phyloP scores from a whole-genome alignment of 2,329 filamentous ascomycete species.

The Torrubiella hemipterigena region DNA sequence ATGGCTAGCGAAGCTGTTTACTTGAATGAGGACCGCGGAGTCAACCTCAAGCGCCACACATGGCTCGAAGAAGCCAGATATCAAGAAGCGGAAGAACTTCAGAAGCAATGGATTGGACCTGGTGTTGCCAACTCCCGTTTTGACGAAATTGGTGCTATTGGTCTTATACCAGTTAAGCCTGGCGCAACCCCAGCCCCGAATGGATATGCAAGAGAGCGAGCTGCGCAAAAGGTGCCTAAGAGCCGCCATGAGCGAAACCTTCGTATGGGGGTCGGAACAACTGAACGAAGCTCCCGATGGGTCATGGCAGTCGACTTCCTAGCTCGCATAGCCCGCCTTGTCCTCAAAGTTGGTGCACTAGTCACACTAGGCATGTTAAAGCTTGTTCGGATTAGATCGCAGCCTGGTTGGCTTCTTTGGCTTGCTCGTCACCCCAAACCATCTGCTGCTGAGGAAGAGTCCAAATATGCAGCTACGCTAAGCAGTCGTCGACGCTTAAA shows the following conservation, averaged over 20 bases:
- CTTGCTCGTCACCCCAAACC: constrained; percentile 33
- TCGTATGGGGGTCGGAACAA: constrained; percentile 61
- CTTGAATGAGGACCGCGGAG: constrained; percentile 72
- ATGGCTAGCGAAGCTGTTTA: constrained; percentile 95
- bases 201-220: constrained; percentile 60
- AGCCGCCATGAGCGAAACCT: constrained; percentile 32
- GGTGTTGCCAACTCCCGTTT: constrained; percentile 34
- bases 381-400: constrained; percentile 27
- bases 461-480: constrained; percentile 4
- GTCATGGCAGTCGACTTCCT: constrained; percentile 66
- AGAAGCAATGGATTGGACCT: constrained; percentile 36
- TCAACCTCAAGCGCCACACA: constrained; percentile 64
- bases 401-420: constrained; percentile 41
- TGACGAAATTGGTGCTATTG: constrained; percentile 41
- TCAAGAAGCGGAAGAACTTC: constrained; percentile 57
- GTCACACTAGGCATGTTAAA: constrained; percentile 42
- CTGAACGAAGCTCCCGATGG: constrained; percentile 70
- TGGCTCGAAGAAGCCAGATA: constrained; percentile 88
- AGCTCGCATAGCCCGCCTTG: constrained; percentile 49
- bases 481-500: constrained; percentile 4
- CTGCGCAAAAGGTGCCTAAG: constrained; percentile 44
- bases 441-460: constrained; percentile 7
- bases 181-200: constrained; percentile 30
- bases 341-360: constrained; percentile 19
- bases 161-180: constrained; percentile 41